A percentile compares a stretch with the other conserved stretches of the same genome.
phyloP scores from a whole-genome alignment of 129 eudicot genomes.

The Rutidosis leptorrhynchoides region DNA sequence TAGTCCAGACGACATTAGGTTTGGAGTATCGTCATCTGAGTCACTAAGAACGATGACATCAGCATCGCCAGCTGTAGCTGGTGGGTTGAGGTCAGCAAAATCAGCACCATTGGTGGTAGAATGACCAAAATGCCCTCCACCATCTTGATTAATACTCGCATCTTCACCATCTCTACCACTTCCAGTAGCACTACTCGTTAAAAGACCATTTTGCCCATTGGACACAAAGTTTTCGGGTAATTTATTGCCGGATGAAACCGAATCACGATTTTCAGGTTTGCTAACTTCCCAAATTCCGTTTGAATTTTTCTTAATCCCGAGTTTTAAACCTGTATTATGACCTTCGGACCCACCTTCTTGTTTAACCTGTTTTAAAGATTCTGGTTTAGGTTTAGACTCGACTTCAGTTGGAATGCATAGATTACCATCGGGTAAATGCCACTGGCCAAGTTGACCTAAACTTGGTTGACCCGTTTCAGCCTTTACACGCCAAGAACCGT shows the following conservation, averaged over 20 bases:
- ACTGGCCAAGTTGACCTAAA: constrained; percentile 63
- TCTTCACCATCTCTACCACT: constrained; percentile 86
- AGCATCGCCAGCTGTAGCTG: constrained; percentile 36
- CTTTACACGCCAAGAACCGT: constrained; percentile 93
- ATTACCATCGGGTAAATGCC: constrained; percentile 85
- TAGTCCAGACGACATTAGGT: neutral
- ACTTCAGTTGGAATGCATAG: constrained; percentile 41
- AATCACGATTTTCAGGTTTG: constrained; percentile 45
- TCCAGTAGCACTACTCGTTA: constrained; percentile 77
- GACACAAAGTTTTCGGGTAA: constrained; percentile 29
- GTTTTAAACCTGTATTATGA: constrained; percentile 55
- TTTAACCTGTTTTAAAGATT: constrained; percentile 54
- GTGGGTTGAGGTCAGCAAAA: neutral
- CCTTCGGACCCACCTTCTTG: constrained; percentile 63
- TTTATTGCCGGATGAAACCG: constrained; percentile 44
- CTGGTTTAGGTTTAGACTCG: constrained; percentile 51
- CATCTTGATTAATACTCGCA: constrained; percentile 73
- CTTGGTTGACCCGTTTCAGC: constrained; percentile 52
- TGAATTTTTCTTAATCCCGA: constrained; percentile 72
- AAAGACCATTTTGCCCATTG: constrained; percentile 43
- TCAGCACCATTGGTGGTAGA: constrained; percentile 2
- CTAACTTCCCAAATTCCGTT: constrained; percentile 81
- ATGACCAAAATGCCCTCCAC: constrained; percentile 46
- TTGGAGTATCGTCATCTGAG: constrained; percentile 78
- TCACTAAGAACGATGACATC: constrained; percentile 76